A percentile compares a stretch with the other conserved stretches of the same genome.
These are phyloP conservation scores for Pelagomonas calceolata DNA, from an alignment of 108 stramenopile species.

Conservation along the genomic window DNA sequence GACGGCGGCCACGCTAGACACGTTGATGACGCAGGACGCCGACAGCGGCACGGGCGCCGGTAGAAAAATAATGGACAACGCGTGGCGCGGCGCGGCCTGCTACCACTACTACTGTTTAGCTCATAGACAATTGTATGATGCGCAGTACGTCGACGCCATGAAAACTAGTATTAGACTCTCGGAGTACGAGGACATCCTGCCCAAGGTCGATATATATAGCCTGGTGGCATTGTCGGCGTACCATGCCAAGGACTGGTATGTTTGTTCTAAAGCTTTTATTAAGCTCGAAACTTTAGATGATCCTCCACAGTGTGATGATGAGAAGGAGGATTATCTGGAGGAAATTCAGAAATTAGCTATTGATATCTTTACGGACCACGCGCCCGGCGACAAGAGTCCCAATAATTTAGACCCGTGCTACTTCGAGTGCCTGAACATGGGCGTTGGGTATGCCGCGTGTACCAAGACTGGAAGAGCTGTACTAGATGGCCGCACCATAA, in stretches of 20 bases:
- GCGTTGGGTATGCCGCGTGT: constrained; percentile 3
- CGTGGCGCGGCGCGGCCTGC: constrained; percentile 55
- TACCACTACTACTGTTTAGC: constrained; percentile 56
- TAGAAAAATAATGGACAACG: constrained; percentile 41
- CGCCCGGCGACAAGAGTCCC: not conserved
- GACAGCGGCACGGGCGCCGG: constrained; percentile 13
- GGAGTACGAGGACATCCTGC: constrained; percentile 51
- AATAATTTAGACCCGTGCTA: not conserved
- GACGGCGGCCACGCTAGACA: constrained; percentile 50
- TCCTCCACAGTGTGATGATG: too few species aligned
- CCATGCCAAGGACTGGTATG: constrained; percentile 33
- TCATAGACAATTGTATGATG: constrained; percentile 45
- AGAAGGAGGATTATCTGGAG: not conserved
- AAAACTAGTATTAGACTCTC: constrained; percentile 41
- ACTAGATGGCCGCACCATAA: constrained; percentile 2
- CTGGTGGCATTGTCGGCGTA: constrained; percentile 45
- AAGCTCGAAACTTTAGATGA: constrained; percentile 43
- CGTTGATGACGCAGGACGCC: constrained; percentile 31
- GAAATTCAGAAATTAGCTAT: not conserved
- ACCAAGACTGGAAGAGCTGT: constrained; percentile 6
- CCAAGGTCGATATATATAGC: constrained; percentile 35
- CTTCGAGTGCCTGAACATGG: constrained; percentile 7
- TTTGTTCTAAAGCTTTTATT: constrained; percentile 47
- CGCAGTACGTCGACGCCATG: constrained; percentile 33
- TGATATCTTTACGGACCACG: not conserved